Evolutionary conservation across 2,329 filamentous ascomycete species (phyloP).

Genomic region (Zymoseptoria crescenta): DNA sequence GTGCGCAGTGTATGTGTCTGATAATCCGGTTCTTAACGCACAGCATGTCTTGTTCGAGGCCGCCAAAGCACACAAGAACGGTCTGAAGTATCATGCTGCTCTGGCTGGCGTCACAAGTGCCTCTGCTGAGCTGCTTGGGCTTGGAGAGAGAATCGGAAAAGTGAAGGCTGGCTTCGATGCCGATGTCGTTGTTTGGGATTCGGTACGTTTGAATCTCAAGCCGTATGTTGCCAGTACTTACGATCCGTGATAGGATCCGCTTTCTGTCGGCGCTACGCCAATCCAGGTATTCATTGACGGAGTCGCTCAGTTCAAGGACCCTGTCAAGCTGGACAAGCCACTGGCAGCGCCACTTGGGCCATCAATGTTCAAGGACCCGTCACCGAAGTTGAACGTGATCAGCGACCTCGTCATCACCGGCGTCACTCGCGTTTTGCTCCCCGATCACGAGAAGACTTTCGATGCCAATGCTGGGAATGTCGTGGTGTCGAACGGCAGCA

Average conservation of each 20-base stretch:
- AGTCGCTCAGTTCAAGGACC: constrained; percentile 43
- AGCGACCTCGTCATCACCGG: constrained; percentile 50
- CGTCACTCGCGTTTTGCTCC: constrained; percentile 45
- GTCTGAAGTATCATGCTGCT: constrained; percentile 35
- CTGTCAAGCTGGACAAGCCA: constrained; percentile 48
- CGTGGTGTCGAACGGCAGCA: constrained; percentile 45
- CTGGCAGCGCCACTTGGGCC: constrained; percentile 33
- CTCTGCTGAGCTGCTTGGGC: constrained; percentile 34
- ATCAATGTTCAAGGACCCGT: constrained; percentile 33
- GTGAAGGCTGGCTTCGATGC: constrained; percentile 36
- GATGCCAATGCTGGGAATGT: constrained; percentile 32
- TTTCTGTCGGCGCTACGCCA: constrained; percentile 30
- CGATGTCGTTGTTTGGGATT: constrained; percentile 39
- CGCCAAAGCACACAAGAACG: constrained; percentile 37
- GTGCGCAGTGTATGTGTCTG: constrained; percentile 53
- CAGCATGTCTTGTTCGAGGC: constrained; percentile 60
- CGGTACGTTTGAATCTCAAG: constrained; percentile 31
- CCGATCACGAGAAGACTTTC: constrained; percentile 33
- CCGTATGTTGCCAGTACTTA: constrained; percentile 2
- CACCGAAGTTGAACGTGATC: constrained; percentile 24
- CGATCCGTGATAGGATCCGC: constrained; percentile 3
- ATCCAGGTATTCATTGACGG: constrained; percentile 39
- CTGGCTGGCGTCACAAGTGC: constrained; percentile 35
- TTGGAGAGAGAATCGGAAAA: constrained; percentile 35
- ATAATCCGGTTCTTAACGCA: constrained; percentile 62